A percentile compares a stretch with the other conserved stretches of the same genome.
Conservation (phyloP, 148 eudicot species). For the Drosera capensis region DNA sequence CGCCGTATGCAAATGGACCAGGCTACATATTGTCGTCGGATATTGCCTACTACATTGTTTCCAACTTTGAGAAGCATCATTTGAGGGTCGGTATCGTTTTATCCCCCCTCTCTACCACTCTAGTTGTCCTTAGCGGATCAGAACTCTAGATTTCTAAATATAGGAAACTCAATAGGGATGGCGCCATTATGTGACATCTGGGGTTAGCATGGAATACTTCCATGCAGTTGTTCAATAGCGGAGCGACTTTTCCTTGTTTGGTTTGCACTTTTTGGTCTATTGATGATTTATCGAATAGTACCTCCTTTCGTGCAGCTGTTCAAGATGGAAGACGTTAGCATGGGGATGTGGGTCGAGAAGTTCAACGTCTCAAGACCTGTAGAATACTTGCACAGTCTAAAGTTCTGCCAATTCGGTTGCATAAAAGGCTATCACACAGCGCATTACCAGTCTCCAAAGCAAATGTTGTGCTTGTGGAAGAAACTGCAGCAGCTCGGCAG, state of each 20-base stretch:
- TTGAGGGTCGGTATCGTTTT: constrained; percentile 34
- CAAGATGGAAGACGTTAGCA: constrained; percentile 97
- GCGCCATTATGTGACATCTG: too few species aligned
- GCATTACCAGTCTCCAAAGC: constrained; percentile 28
- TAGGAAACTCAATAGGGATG: too few species aligned
- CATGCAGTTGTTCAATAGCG: background rate
- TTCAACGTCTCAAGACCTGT: constrained; percentile 48
- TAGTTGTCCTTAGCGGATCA: too few species aligned
- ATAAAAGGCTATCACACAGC: constrained; percentile 19
- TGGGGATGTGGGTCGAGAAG: constrained; percentile 97
- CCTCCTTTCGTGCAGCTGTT: constrained; percentile 78
- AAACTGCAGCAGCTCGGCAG: constrained; percentile 42
- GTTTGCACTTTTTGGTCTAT: background rate
- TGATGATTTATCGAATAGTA: too few species aligned
- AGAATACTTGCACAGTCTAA: constrained; percentile 41
- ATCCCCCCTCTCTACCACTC: background rate
- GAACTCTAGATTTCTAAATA: too few species aligned
- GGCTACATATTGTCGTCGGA: constrained; percentile 83
- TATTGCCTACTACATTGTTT: constrained; percentile 52
- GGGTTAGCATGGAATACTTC: too few species aligned
- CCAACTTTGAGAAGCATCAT: constrained; percentile 60
- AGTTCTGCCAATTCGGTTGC: constrained; percentile 25
- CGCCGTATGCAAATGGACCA: constrained; percentile 91
- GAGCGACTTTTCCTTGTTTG: background rate
- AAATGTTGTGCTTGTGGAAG: constrained; percentile 58